Conservation (phyloP, 148 eudicot genomes). For the Vaccinium corymbosum region DNA sequence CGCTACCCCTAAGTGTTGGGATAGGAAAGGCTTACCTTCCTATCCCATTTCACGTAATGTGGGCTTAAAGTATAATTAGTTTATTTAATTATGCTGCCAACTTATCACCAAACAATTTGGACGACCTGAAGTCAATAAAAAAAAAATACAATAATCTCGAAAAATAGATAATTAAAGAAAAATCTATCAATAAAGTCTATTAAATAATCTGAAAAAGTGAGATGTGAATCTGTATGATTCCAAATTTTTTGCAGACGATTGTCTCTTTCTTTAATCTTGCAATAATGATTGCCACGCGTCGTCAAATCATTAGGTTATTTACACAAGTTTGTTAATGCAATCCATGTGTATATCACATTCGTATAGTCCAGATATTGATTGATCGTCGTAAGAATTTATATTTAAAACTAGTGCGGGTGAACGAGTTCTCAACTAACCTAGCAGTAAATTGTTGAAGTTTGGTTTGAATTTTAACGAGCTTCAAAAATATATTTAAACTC, state of each 20-base stretch:
- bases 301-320: neutral
- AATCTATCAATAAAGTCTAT: neutral
- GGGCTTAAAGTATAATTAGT: neutral
- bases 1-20: neutral
- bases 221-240: neutral
- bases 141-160: neutral
- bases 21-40: neutral
- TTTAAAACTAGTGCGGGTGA: too few species aligned
- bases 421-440: too few species aligned
- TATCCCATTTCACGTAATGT: neutral
- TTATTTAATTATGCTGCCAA: neutral
- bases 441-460: too few species aligned
- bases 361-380: neutral
- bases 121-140: neutral
- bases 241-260: neutral
- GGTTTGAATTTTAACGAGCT: too few species aligned
- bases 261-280: neutral
- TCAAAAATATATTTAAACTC: too few species aligned
- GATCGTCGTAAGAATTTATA: neutral
- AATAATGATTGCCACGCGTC: neutral
- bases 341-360: slow-evolving; percentile 4
- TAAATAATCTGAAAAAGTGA: neutral
- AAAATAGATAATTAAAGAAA: neutral
- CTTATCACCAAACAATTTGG: neutral
- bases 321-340: neutral